Percentiles rank a stretch among this genome's conserved stretches.
These are phyloP conservation scores for Poa pratensis DNA, from an alignment of 176 grass and related monocot species.

Conservation along the genomic window DNA sequence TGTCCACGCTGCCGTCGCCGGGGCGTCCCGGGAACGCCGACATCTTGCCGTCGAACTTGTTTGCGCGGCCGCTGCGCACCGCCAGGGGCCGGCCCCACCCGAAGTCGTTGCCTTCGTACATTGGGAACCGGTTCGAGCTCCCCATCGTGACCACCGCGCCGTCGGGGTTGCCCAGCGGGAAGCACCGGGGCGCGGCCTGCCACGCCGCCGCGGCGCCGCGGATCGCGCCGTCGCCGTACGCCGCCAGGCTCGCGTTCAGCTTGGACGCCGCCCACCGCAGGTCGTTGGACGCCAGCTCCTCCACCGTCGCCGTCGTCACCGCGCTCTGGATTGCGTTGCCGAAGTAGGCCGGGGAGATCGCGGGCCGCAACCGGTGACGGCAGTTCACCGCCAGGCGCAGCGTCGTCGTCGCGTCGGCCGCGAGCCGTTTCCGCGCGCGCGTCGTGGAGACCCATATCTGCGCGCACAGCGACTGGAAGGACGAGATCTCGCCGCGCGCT, in stretches of 20 bases:
- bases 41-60: slow-evolving; percentile 99
- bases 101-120: slow-evolving; percentile 95
- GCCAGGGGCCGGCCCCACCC: slow-evolving; percentile 83
- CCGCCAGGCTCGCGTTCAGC: slow-evolving; percentile 65
- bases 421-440: slow-evolving; percentile 64
- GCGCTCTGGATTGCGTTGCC: slow-evolving; percentile 99
- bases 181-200: slow-evolving; percentile 83
- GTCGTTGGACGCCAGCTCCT: slow-evolving; percentile 63
- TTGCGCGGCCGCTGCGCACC: slow-evolving; percentile 83
- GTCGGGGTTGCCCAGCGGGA: slow-evolving; percentile 95
- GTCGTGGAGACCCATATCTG: slow-evolving; percentile 81
- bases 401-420: slow-evolving; percentile 57
- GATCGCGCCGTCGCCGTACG: slow-evolving; percentile 62
- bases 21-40: slow-evolving; percentile 76
- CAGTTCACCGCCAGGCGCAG: slow-evolving; percentile 97
- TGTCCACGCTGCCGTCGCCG: slow-evolving; percentile 77
- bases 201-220: slow-evolving; percentile 58
- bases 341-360: slow-evolving; percentile 67
- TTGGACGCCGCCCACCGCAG: slow-evolving; percentile 63
- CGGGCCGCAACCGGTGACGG: slow-evolving; percentile 78
- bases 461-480: slow-evolving; percentile 88
- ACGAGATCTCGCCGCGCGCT: slow-evolving; percentile 64
- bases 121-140: slow-evolving; percentile 93
- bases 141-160: slow-evolving; percentile 94
- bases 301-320: slow-evolving; percentile 65